Base-by-base conservation (phyloP, 306 rosid genomes). In the Arachis hypogaea region DNA sequence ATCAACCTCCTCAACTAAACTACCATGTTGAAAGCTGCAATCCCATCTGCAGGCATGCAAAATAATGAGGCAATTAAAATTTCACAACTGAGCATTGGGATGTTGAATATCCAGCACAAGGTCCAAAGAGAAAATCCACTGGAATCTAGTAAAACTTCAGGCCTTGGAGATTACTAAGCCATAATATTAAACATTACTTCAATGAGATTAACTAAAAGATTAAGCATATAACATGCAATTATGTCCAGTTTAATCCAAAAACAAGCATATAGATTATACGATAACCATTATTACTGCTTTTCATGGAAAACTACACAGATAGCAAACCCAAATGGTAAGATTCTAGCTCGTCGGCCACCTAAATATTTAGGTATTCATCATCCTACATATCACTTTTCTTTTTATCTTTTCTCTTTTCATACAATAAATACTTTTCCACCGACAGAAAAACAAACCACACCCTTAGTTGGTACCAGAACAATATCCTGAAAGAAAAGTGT, bases 1-100 rank as follows among this genome's bases (percentile, higher is more conserved):
- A 79, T 94, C 99, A 79, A 94, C 99, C 82, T 94, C 99, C 89
- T 94, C 99, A 62, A 94, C 99, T 82, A 94, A 84, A 74, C 98
- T 94, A 77, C 99, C 99, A 63, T 84, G 59, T 66, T 75, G 93
- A 83, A 94, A 94, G 82, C 90, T 89, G 86, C 99, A 86, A 81
- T 94, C 99, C 99, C 99, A 94, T 95, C 99, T 94, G 88, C 81
- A 71, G 66, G 33, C 76, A 73, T 55, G 71, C 70, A 71, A 77
- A 72, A 72, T 59, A 54, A 58, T 58, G 73, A 69, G 69, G 71
- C 36, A 52, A 52, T n/a, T 52, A n/a, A 52, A 52, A 14, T 52
- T 52, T 52, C 58, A n/a, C 7, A 7, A 52, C 9, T 12, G 33
- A 75, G 28, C 60, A 47, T n/a, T 62, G 36, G 43, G 41, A 69